phyloP scores from a whole-genome alignment of 176 grass and related monocot genomes.

The Melocanna baccifera region DNA sequence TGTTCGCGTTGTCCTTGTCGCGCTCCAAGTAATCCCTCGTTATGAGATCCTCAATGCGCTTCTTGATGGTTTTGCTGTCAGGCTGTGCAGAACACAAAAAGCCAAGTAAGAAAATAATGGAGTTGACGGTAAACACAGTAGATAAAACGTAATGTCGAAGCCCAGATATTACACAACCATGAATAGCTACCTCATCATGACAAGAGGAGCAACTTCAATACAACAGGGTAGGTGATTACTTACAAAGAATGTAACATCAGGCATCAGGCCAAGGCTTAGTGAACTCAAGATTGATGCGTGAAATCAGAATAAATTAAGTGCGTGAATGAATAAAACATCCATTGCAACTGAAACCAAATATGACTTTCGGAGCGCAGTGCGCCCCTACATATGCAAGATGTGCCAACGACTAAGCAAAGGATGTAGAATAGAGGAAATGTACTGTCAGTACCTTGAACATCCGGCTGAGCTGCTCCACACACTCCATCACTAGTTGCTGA shows the following conservation, averaged over 20 bases:
- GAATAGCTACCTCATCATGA: background rate
- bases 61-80: constrained; percentile 76
- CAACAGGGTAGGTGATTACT: background rate
- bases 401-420: background rate
- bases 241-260: background rate
- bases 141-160: background rate
- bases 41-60: constrained; percentile 72
- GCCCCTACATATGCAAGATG: background rate
- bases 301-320: background rate
- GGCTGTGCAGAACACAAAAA: constrained; percentile 47
- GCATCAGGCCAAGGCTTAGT: background rate
- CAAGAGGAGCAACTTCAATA: background rate
- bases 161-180: background rate
- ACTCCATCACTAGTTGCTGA: constrained; percentile 80
- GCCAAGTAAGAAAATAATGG: background rate
- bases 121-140: background rate
- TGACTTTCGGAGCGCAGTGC: background rate
- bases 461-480: constrained; percentile 91
- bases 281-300: background rate
- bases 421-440: background rate
- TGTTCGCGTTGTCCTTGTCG: constrained; percentile 58
- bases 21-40: constrained; percentile 71
- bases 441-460: constrained; percentile 76
- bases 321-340: background rate
- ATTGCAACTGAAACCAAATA: background rate